Base-by-base conservation (phyloP, 768 basidiomycete species). In the Rubroboletus satanas region DNA sequence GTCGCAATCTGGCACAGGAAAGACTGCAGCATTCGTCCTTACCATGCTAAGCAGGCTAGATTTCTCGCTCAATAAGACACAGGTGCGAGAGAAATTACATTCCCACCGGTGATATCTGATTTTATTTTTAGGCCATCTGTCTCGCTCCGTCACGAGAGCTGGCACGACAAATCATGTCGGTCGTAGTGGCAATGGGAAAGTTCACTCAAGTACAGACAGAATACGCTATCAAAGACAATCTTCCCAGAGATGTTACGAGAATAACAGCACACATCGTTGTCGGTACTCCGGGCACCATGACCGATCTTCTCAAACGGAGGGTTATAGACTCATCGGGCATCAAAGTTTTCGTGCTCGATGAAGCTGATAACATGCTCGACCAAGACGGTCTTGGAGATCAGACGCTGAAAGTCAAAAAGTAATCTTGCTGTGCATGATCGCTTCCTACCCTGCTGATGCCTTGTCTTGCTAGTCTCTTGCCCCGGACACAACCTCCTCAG, bases 331-430 rank as follows among this genome's bases (percentile, higher is more conserved):
- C 87, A 15, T 81, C 79, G 45, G 77, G 85, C 31, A 81, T 99
- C 70, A 92, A 91, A 66, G 90, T 96, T 4, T 93, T 98, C 53
- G 96, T 98, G 4, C 78, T 98, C 8, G 97, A 99, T 66, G 97
- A 99, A 73, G 97, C 97, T 37, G 97, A 99, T 73, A 97, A 98
- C 73, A 98, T 98, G 96, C 77, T 99, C 62, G 94, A 95, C 67
- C 85, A 93, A 65, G 92, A 94, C 69, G 90, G 91, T 18, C 75
- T 98, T 48, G 93, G 94, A 11, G 96, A 98, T 59, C 95, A 98
- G 72, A 95, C 91, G 0, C 74, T 96, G 44, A 80, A 87, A 49
- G 92, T 98, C 44, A 98, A 97, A 74, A 96, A 95, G 95, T 98
- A 63, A 51, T 83, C 69, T 28, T 8, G 41, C 14, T 43, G 31